A percentile compares a stretch with the other conserved stretches of the same genome.
Evolutionary conservation across 2,329 filamentous ascomycete species (phyloP).

Genomic region (Pseudofabraea citricarpa): DNA sequence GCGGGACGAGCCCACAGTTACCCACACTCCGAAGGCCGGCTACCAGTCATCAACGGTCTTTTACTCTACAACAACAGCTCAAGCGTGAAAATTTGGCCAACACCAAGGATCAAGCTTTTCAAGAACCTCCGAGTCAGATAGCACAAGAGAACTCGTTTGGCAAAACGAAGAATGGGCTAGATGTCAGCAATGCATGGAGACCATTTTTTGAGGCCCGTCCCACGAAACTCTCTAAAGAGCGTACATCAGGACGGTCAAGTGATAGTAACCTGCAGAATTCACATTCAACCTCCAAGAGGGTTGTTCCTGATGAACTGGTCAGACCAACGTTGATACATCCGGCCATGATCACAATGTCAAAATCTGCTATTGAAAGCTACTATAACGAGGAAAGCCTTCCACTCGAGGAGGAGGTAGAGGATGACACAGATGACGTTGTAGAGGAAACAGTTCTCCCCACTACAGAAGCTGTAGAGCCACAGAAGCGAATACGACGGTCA

Average conservation of each 20-base stretch:
- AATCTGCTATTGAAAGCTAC: conserved; percentile 6
- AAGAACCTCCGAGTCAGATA: conserved; percentile 8
- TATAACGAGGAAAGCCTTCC: conserved; percentile 21
- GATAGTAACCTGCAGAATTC: conserved; percentile 19
- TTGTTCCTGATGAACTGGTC: conserved; percentile 21
- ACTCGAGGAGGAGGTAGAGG: conserved; percentile 17
- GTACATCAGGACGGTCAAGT: conserved; percentile 17
- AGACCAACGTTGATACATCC: conserved; percentile 27
- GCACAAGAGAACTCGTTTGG: conserved; percentile 12
- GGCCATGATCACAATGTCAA: conserved; percentile 17
- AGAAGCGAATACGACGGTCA: conserved; percentile 45
- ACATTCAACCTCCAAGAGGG: conserved; percentile 23
- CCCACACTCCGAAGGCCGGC: conserved; percentile 67
- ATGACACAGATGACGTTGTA: conserved; percentile 9
- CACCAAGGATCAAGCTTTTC: conserved; percentile 9
- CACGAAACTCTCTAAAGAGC: conserved; percentile 24
- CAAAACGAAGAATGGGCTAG: conserved; percentile 11
- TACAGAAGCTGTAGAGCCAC: conserved; percentile 31
- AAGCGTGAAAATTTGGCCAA: conserved; percentile 17
- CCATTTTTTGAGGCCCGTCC: conserved; percentile 27
- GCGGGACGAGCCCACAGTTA: conserved; percentile 54
- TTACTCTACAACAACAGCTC: conserved; percentile 55
- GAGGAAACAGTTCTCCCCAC: conserved; percentile 17
- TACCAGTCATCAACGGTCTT: conserved; percentile 74
- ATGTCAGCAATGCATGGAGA: conserved; percentile 21